Percentiles rank a stretch among this genome's conserved stretches.
Evolutionary conservation across 805 yeast genomes (phyloP).

Genomic region (Wickerhamomyces sydowiorum): DNA sequence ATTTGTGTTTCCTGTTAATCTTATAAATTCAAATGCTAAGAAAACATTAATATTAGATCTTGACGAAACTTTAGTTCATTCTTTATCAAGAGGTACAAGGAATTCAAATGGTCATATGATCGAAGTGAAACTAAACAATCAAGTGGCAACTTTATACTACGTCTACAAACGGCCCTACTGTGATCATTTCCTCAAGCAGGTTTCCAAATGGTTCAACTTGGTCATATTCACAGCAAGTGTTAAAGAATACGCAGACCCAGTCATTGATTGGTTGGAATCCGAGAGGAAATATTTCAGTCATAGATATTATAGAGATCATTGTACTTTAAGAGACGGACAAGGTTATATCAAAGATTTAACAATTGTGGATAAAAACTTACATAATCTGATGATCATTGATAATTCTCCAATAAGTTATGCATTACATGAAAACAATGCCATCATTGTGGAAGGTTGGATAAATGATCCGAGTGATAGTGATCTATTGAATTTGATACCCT

Average conservation of each 20-base stretch:
- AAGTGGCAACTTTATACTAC: slow-evolving; percentile 75
- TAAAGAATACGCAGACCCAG: slow-evolving; percentile 94
- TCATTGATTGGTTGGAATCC: slow-evolving; percentile 83
- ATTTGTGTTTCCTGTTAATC: slow-evolving; percentile 35
- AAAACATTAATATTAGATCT: slow-evolving; percentile 82
- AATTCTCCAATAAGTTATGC: slow-evolving; percentile 91
- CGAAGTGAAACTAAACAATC: slow-evolving; percentile 67
- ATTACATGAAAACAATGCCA: slow-evolving; percentile 79
- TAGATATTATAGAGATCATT: slow-evolving; percentile 74
- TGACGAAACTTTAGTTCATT: slow-evolving; percentile 64
- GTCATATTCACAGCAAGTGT: slow-evolving; percentile 94
- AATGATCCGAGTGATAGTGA: slow-evolving; percentile 91
- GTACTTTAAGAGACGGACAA: slow-evolving; percentile 69
- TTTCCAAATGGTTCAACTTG: slow-evolving; percentile 80
- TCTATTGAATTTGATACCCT: slow-evolving; percentile 73
- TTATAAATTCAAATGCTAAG: slow-evolving; percentile 33
- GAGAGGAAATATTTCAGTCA: slow-evolving; percentile 47
- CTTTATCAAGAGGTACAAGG: slow-evolving; percentile 58
- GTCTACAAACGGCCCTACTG: slow-evolving; percentile 92
- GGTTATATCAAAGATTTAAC: slow-evolving; percentile 81
- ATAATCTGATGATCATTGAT: slow-evolving; percentile 74
- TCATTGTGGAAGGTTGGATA: slow-evolving; percentile 96
- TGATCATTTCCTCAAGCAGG: slow-evolving; percentile 74
- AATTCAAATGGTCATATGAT: slow-evolving; percentile 58
- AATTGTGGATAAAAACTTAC: slow-evolving; percentile 45